A percentile compares a stretch with the other conserved stretches of the same genome.
These are phyloP conservation scores for Neonectria hederae DNA, from an alignment of 2,329 filamentous ascomycete species.

Conservation along the genomic window DNA sequence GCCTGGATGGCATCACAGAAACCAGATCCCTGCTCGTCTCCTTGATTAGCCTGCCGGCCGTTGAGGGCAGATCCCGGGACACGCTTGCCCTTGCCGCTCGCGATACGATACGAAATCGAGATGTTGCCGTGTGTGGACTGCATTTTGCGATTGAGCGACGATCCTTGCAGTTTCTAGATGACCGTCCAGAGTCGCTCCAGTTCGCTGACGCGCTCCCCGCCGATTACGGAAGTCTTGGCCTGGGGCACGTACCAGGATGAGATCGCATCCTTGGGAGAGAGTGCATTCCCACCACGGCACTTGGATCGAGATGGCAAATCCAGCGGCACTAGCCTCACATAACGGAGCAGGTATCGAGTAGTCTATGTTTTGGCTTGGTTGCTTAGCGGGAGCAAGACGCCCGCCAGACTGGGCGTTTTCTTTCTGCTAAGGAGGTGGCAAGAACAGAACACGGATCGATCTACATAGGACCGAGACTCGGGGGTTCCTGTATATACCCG, in stretches of 20 bases:
- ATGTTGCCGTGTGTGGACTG: conserved; percentile 12
- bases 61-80: conserved; percentile 14
- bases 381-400: not conserved
- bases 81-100: conserved; percentile 11
- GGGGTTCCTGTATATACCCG: not conserved
- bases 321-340: not conserved
- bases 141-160: conserved; percentile 3
- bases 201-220: not conserved
- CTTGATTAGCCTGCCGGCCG: conserved; percentile 1
- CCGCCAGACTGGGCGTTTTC: not conserved
- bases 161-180: conserved; percentile 12
- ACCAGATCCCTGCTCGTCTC: conserved; percentile 10
- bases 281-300: conserved; percentile 9
- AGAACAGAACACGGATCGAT: no score
- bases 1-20: conserved; percentile 2
- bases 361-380: not conserved
- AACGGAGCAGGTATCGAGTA: not conserved
- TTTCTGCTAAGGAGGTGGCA: not conserved
- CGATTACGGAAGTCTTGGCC: conserved; percentile 4
- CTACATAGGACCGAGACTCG: no score
- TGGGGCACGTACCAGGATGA: conserved; percentile 6
- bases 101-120: conserved; percentile 14
- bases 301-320: not conserved
- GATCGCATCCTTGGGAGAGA: conserved; percentile 5
- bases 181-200: not conserved